Conservation (phyloP, 2,329 filamentous ascomycete species). For the Colletotrichum gloeosporioides region DNA sequence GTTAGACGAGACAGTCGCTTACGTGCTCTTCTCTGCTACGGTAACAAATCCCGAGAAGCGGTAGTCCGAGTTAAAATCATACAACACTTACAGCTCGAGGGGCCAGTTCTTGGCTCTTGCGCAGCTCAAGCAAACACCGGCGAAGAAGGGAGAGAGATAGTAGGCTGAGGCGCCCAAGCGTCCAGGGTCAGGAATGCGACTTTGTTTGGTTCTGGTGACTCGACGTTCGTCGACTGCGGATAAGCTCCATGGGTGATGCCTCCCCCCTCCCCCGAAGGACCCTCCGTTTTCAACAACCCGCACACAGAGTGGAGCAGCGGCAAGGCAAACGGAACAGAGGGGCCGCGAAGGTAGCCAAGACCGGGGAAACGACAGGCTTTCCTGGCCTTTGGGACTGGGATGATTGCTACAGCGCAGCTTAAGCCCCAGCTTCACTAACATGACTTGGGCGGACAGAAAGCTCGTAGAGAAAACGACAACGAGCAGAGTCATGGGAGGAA, state of each 20-base stretch:
- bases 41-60: not conserved
- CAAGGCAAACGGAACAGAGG: not conserved
- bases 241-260: conserved; percentile 1
- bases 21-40: not conserved
- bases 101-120: not conserved
- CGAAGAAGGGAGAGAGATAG: not conserved
- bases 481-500: not conserved
- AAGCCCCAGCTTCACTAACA: not conserved
- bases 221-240: not conserved
- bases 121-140: not conserved
- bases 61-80: not conserved
- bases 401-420: not conserved
- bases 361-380: not conserved
- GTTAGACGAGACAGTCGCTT: not conserved
- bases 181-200: not conserved
- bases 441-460: not conserved
- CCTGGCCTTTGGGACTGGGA: not conserved
- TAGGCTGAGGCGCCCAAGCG: not conserved
- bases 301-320: not conserved
- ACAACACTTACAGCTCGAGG: not conserved
- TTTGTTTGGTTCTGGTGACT: not conserved
- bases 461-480: not conserved
- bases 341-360: not conserved
- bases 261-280: not conserved
- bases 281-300: not conserved